Conservation (phyloP, 345 rosid genomes). For the Draba incana region DNA sequence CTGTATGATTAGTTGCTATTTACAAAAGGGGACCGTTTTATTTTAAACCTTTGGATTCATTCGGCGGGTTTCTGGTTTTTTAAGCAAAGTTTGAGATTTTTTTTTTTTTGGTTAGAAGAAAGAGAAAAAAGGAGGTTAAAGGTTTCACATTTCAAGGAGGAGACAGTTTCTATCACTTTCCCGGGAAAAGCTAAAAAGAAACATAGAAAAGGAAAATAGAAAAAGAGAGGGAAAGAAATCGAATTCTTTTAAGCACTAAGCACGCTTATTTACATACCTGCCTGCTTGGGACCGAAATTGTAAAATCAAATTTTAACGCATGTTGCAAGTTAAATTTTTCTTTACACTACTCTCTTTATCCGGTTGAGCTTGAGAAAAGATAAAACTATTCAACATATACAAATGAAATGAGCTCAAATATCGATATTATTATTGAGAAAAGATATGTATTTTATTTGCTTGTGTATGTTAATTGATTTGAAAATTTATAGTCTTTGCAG, state of each 20-base stretch:
- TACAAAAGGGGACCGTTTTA: constrained; percentile 41
- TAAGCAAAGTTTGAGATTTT: constrained; percentile 23
- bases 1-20: constrained; percentile 43
- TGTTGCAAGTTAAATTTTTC: not conserved
- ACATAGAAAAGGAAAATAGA: not conserved
- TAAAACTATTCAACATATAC: too few relatives aligned
- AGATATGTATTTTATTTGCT: too few relatives aligned
- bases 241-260: constrained; percentile 20
- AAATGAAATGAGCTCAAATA: too few relatives aligned
- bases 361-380: too few relatives aligned
- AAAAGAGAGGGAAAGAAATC: not conserved
- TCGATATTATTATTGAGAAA: too few relatives aligned
- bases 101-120: not conserved
- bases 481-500: too few relatives aligned
- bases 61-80: constrained; percentile 4
- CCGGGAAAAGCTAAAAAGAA: constrained; percentile 30
- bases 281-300: constrained; percentile 16
- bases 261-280: constrained; percentile 27
- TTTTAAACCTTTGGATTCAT: constrained; percentile 33
- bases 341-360: too few relatives aligned
- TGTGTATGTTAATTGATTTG: too few relatives aligned
- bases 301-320: not conserved
- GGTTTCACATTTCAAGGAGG: constrained; percentile 19
- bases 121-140: not conserved
- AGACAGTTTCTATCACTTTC: constrained; percentile 39